Evolutionary conservation across 768 basidiomycete species (phyloP), one percentile per base, ranked within the genome.

Genomic region (Tricholoma sp.): DNA sequence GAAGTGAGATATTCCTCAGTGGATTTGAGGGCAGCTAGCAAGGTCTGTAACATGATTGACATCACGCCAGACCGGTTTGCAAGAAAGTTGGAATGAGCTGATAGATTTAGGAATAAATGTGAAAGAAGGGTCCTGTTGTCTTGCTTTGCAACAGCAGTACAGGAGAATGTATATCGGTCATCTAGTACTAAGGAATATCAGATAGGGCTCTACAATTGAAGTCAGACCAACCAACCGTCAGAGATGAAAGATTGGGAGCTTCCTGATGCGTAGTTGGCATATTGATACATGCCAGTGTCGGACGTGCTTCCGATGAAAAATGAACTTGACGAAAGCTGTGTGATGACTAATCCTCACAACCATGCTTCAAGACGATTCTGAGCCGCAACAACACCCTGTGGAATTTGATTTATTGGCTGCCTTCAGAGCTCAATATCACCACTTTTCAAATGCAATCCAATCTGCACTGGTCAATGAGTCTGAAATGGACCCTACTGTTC

Each of bases 401-500:
- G 24, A 28, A 45, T 28, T 45, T 45, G 20, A 45, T 45, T 45
- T 45, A 45, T 45, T 45, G 44, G 44, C 44, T 45, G 44, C 44
- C 44, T 45, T 45, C 44, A 45, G 44, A 45, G 44, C 24, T 45
- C 44, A 45, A 45, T 45, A 45, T 28, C 44, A 45, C 44, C 24
- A 28, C 7, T 45, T 45, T 28, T 24, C 24, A 28, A 28, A 45
- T 45, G 20, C 15, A 28, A 45, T 45, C 44, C 44, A 45, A n/a
- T 24, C 20, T 28, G 44, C 44, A 42, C 41, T 42, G 17, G 41
- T 18, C 44, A 45, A 24, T 41, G 39, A 41, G 39, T 41, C 39
- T 41, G 39, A n/a, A 41, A 41, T 41, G 39, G 52, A 57, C 32
- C 34, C 37, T 17, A 45, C 52, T 31, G 42, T 57, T 12, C 18